Evolutionary conservation across 139 green algal genomes (phyloP).

Genomic region (Coelastrella sp.): DNA sequence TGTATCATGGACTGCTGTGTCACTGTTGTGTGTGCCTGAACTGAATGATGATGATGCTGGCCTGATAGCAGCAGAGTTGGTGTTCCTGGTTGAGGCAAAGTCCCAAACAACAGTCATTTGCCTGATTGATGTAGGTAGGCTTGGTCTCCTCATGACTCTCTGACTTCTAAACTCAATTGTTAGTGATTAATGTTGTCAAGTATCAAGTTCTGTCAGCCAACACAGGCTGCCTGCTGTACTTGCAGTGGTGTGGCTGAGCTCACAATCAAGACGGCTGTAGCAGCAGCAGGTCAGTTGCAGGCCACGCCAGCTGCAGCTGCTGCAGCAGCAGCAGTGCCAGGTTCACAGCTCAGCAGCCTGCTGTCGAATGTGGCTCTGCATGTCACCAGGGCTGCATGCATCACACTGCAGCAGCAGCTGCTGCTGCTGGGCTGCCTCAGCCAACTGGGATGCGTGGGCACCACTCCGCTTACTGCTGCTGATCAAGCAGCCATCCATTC

Average conservation of each 20-base stretch:
- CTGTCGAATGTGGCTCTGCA: slow-evolving; percentile 32
- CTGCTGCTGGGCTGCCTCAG: slow-evolving; percentile 38
- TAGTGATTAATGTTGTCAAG: too few relatives aligned
- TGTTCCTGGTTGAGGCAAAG: too few relatives aligned
- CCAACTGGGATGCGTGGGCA: not conserved
- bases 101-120: too few relatives aligned
- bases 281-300: slow-evolving; percentile 25
- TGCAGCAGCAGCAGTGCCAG: not conserved
- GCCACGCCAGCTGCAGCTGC: not conserved
- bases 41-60: too few relatives aligned
- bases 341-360: not conserved
- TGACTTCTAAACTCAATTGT: too few relatives aligned
- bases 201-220: not conserved
- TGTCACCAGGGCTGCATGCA: not conserved
- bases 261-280: slow-evolving; percentile 11
- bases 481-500: not conserved
- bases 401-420: slow-evolving; percentile 43
- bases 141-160: too few relatives aligned
- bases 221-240: not conserved
- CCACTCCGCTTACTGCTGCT: not conserved
- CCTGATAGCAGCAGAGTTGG: too few relatives aligned
- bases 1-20: not conserved
- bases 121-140: too few relatives aligned
- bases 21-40: too few relatives aligned
- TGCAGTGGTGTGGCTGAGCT: slow-evolving; percentile 24